Evolutionary conservation across 106 monocot genomes (phyloP), one percentile per base, ranked within the genome.

Genomic region (Platanthera guangdongensis): DNA sequence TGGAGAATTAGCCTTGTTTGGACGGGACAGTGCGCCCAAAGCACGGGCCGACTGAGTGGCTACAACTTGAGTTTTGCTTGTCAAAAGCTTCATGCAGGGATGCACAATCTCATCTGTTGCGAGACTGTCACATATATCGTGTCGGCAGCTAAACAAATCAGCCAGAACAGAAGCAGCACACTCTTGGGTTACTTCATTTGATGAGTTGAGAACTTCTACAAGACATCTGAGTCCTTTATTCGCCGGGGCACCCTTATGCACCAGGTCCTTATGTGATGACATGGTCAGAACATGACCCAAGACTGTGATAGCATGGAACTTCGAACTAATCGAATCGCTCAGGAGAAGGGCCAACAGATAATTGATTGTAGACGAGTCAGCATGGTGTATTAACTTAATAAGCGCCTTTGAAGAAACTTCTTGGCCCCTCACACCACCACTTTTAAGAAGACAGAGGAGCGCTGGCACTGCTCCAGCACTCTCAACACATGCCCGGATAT

Each of bases 41-140:
- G 86, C 90, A 54, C 92, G 75, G 15, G 92, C 92, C 39, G 92
- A 92, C 68, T 92, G 92, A 65, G 87, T 92, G 11, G 92, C 92
- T 39, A 89, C 75, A 57, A 83, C 80, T 83, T 87, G 92, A 60
- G 87, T 84, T 78, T 88, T 85, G 75, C 89, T 92, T 25, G 92
- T 85, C 89, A 92, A 78, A 63, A 92, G 92, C 80, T 92, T 92
- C 87, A 92, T 92, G 76, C 92, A 92, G 22, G 89, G 89, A 74
- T 87, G 69, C 7, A 92, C 75, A 78, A 92, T 87, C 77, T 92
- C 92, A 82, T 92, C 87, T 11, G 82, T 87, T 11, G 85, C 89
- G 70, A 92, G 85, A 60, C 82, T 87, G 52, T 90, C 92, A 74
- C 92, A 92, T 52, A 92, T 89, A 85, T 92, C 92, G 50, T 85